Base-by-base conservation (phyloP, 495 filamentous ascomycete genomes). In the Neurospora africana region DNA sequence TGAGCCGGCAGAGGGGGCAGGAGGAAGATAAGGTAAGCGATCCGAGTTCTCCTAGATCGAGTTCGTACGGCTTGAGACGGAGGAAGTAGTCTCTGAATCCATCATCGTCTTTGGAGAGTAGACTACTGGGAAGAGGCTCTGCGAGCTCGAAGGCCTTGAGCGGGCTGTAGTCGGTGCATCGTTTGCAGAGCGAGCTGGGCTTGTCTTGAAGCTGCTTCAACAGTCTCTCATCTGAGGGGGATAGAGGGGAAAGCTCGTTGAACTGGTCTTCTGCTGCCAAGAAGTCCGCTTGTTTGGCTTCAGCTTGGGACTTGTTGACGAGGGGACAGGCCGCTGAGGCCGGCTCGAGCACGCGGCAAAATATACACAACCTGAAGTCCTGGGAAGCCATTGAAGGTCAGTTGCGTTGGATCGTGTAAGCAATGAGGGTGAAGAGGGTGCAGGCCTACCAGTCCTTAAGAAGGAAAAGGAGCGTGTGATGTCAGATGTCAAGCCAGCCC, bases 1-100 rank as follows among this genome's bases (percentile, higher is more conserved):
- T 75, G 27, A 78, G 44, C 5, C 73, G 70, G 39, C 73, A 76
- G 10, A 78, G 6, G 13, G 75, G 75, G n/a, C 73, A 75, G 3
- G 68, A 58, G 0, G 73, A 68, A 0, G 41, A 19, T 6, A 78
- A 68, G 8, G 67, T 5, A 6, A 76, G 44, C 0, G 70, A 72
- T 8, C 73, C 67, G 30, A 78, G 71, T 15, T 61, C 41, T 17
- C 71, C 73, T 0, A 78, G 43, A 1, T 38, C 30, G 10, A 72
- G 73, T 5, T 58, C 36, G 15, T 33, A 33, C 6, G 27, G 0
- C 7, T 65, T 65, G 15, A 65, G 13, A 1, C 53, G 27, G 7
- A 7, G 11, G 15, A 65, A 15, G 13, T 65, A 65, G 1, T 33
- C 15, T 2, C 53, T 9, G 27, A 65, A 65, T 4, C 13, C 30